phyloP scores from a whole-genome alignment of 2,329 filamentous ascomycete genomes.

The Diaporthe eres region DNA sequence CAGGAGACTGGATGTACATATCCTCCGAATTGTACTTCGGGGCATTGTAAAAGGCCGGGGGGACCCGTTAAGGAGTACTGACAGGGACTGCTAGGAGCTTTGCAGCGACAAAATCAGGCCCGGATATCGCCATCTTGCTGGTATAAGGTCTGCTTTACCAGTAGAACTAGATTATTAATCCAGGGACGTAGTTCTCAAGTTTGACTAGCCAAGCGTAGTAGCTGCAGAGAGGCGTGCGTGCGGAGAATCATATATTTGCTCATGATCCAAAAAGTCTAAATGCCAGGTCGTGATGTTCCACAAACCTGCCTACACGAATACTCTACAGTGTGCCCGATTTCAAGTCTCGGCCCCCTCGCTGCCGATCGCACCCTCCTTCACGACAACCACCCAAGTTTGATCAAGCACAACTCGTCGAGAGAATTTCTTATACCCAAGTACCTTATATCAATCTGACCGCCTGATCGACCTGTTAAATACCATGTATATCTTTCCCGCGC shows the following conservation, averaged over 20 bases:
- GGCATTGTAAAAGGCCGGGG: no score
- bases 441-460: neutral
- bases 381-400: neutral
- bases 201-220: neutral
- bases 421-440: neutral
- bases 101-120: neutral
- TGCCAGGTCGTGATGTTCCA: neutral
- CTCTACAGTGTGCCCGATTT: neutral
- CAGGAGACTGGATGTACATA: neutral
- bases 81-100: constrained; percentile 6
- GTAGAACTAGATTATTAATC: neutral
- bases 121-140: constrained; percentile 4
- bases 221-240: neutral
- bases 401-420: constrained; percentile 8
- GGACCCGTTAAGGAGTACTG: neutral
- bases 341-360: neutral
- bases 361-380: constrained; percentile 10
- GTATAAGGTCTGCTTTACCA: neutral
- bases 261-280: neutral
- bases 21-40: neutral
- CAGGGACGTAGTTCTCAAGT: neutral
- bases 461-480: neutral
- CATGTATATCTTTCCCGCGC: neutral
- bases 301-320: neutral
- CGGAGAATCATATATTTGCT: neutral